Evolutionary conservation across 164 flowering plant genomes (phyloP), one percentile per base, ranked within the genome.

Genomic region (Euptelea pleiosperma): DNA sequence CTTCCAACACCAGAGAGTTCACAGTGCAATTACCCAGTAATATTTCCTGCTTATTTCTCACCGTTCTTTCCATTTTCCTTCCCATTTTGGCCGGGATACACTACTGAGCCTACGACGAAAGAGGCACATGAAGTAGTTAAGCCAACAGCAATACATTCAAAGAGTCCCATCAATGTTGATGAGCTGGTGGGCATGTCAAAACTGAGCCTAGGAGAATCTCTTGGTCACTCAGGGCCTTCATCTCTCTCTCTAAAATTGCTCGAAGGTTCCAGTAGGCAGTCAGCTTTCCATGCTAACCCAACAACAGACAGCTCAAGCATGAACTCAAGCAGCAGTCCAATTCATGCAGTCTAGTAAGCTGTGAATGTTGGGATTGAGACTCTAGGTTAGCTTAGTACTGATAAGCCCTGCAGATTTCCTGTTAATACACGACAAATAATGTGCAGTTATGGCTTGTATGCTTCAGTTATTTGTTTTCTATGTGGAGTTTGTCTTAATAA

Each of bases 131-230:
- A 82, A 71, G 85, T 90, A 16, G 74, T 90, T 7, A 87, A 76
- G 82, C 97, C 97, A 12, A 82, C 82, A 22, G 91, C 92, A 5
- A 71, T 83, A 45, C 90, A 82, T 55, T 79, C 89, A 21, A 90
- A 85, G 74, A 78, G 67, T 57, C 92, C 89, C 3, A 83, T 90
- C 51, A 85, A 85, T 47, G 94, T 90, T 28, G 90, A 90, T 54
- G 90, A 90, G 70, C 74, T 90, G 25, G 80, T 81, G 24, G 90
- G 94, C 65, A 80, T 89, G 84, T 87, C 91, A 11, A 87, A 87
- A 57, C 71, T 90, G 48, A 87, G 84, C 65, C 53, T 90, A 35
- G 82, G 84, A 43, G 94, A 83, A 48, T 70, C 91, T 15, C 57
- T 65, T 40, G 84, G 75, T 15, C 39, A 73, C 41, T 59, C 59